Percentiles rank a stretch among this genome's conserved stretches.
These are phyloP conservation scores for Neofusicoccum sp. DNA, from an alignment of 2,329 filamentous ascomycete species.

Conservation along the genomic window DNA sequence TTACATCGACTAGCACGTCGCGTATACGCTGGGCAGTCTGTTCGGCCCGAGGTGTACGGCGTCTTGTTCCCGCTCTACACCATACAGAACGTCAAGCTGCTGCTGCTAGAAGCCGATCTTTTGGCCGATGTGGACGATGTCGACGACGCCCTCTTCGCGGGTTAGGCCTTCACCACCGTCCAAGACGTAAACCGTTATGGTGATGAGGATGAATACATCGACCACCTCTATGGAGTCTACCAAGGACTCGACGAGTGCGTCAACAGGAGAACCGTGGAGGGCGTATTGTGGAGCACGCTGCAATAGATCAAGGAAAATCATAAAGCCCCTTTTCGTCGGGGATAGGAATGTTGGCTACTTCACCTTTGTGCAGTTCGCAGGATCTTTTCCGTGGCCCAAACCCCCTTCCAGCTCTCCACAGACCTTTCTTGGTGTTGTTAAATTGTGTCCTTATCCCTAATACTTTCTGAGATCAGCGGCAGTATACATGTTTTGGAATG, in stretches of 20 bases:
- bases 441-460: too few species aligned
- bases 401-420: not conserved
- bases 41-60: not conserved
- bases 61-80: not conserved
- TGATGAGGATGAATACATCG: not conserved
- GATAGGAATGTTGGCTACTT: constrained; percentile 9
- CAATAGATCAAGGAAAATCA: not conserved
- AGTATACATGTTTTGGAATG: too few species aligned
- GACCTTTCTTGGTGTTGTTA: not conserved
- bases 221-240: not conserved
- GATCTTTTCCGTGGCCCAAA: not conserved
- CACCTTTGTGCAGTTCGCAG: not conserved
- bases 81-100: not conserved
- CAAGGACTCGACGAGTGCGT: not conserved
- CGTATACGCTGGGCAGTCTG: not conserved
- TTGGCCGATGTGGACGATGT: not conserved
- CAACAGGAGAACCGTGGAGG: not conserved
- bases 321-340: not conserved
- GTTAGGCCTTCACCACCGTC: not conserved
- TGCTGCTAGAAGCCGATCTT: not conserved
- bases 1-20: not conserved
- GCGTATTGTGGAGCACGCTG: not conserved
- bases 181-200: not conserved
- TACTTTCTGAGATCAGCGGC: too few species aligned
- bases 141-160: not conserved